These are phyloP conservation scores for Komagataella phaffii DNA, from an alignment of 805 yeast species.

Conservation along the genomic window DNA sequence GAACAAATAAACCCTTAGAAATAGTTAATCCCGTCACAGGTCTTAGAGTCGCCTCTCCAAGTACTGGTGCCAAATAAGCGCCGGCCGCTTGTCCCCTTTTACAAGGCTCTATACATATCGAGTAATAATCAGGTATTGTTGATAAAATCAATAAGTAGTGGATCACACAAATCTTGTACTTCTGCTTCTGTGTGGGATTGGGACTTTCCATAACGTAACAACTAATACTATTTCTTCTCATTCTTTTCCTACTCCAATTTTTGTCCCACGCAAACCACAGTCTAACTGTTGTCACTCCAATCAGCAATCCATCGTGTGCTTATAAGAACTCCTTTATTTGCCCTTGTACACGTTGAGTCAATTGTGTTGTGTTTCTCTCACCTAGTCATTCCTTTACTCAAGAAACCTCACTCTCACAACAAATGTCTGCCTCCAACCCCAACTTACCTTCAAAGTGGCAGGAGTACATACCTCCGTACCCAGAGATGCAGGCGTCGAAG, in stretches of 20 bases:
- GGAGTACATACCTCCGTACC: neutral
- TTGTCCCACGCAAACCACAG: neutral
- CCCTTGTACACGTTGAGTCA: neutral
- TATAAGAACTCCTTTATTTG: neutral
- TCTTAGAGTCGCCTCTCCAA: slow-evolving; percentile 38
- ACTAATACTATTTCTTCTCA: neutral
- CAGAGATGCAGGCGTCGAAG: neutral
- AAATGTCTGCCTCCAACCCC: neutral
- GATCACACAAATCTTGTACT: neutral
- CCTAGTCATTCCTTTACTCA: neutral
- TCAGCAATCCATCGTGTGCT: neutral
- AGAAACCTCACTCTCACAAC: neutral
- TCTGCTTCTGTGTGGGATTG: neutral
- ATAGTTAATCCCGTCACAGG: slow-evolving; percentile 53
- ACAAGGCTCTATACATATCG: neutral
- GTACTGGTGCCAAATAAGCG: neutral
- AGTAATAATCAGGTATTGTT: neutral
- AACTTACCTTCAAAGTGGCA: neutral
- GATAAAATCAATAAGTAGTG: neutral
- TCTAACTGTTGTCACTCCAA: neutral
- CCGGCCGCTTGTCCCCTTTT: neutral
- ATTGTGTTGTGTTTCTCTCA: neutral
- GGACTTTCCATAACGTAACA: neutral
- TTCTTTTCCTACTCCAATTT: neutral
- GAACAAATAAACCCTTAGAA: slow-evolving; percentile 46